These are phyloP conservation scores for Lipomyces japonicus DNA, from an alignment of 805 yeast genomes.

Conservation along the genomic window DNA sequence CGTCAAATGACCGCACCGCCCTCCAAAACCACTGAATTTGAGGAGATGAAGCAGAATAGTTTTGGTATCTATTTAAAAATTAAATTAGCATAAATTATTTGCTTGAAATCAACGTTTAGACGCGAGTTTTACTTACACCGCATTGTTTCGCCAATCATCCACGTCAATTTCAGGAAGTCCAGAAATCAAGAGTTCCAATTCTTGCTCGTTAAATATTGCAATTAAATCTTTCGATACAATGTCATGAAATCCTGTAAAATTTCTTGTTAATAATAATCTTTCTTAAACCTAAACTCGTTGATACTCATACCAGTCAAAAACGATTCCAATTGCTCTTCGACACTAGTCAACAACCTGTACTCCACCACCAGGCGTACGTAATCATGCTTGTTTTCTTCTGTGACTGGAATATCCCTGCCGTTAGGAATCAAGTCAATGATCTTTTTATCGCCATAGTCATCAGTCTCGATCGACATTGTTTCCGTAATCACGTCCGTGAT, in stretches of 20 bases:
- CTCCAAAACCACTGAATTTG: conserved; percentile 98
- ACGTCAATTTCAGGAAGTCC: conserved; percentile 97
- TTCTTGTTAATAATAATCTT: conserved; percentile 1
- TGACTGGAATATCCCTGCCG: conserved; percentile 81
- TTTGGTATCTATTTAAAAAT: conserved; percentile 51
- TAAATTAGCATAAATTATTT: conserved; percentile 30
- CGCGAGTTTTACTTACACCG: conserved; percentile 42
- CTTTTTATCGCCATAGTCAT: conserved; percentile 88
- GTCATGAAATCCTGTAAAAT: conserved; percentile 78
- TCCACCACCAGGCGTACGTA: conserved; percentile 84
- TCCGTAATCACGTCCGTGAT: conserved; percentile 93
- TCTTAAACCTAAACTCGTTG: not conserved
- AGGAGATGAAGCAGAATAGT: conserved; percentile 75
- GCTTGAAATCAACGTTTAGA: not conserved
- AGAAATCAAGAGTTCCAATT: conserved; percentile 82
- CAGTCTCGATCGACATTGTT: conserved; percentile 88
- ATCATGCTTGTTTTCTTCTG: conserved; percentile 85
- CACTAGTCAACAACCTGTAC: conserved; percentile 76
- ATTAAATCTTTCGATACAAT: conserved; percentile 80
- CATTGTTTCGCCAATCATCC: conserved; percentile 89
- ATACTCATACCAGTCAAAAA: conserved; percentile 46
- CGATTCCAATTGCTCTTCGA: conserved; percentile 80
- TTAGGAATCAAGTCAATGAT: conserved; percentile 74
- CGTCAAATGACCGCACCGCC: conserved; percentile 89
- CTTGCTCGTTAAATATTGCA: conserved; percentile 90